Evolutionary conservation across 2,329 filamentous ascomycete species (phyloP), one percentile per base, ranked within the genome.

Genomic region (Pseudogymnoascus sp.): DNA sequence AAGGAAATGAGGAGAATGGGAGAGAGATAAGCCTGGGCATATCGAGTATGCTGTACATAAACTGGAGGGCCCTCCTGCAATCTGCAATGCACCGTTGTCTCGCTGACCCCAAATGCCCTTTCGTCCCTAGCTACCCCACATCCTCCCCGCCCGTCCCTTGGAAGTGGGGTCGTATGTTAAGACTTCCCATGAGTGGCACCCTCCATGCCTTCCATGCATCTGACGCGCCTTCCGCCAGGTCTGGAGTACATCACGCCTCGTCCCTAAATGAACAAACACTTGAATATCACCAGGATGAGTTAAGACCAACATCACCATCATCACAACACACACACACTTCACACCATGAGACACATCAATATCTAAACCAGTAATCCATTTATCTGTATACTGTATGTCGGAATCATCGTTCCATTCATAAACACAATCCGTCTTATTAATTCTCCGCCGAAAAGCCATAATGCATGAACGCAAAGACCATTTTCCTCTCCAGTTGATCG

Each of bases 321-420:
- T 50, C 38, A 41, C 38, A 43, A 2, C 20, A 43, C 6, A 20
- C 14, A 47, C 12, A 2, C 14, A 50, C 2, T 50, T 30, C 43
- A 50, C n/a, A 30, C 2, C 43, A 15, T 47, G 3, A 7, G 12
- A 30, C 43, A 50, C 25, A 14, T 15, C 14, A 1, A 30, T 30
- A 50, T 50, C 43, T 50, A 50, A 11, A 25, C 43, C 43, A 50
- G 43, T 50, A 50, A 50, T 50, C 22, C 43, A 50, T 50, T 50
- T 50, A 14, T 50, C 7, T 50, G 43, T 30, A 28, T 50, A 50
- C 43, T 50, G 43, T 30, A 50, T 50, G 22, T 50, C 43, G 43
- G 41, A 50, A 30, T 50, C 43, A 11, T 50, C 25, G n/a, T 50
- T 22, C 22, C 43, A 15, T 30, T 50, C 14, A 50, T 47, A 47